Base-by-base conservation (phyloP, 371 early-diverging fungal genomes). In the Mortierella sp. region DNA sequence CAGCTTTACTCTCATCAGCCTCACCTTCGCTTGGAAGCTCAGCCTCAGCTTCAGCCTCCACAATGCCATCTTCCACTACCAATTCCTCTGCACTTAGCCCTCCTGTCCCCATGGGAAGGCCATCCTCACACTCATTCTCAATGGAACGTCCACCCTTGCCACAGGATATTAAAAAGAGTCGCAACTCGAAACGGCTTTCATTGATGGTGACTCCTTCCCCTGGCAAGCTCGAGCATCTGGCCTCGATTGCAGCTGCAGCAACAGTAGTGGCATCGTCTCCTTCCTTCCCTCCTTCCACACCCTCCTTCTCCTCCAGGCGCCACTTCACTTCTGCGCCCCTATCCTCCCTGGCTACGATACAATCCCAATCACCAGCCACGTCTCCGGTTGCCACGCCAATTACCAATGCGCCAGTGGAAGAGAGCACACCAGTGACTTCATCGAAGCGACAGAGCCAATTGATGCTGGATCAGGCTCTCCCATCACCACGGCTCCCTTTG, bases 181-280 rank as follows among this genome's bases (percentile, higher is more conserved):
- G 34, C 34, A 34, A 34, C 34, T 61, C 74, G n/a, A 80, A 80
- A 62, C 61, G 69, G 41, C 55, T 80, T 23, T 80, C 80, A 13
- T 64, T 80, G 8, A 41, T 80, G 7, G 80, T 80, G 3, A 67
- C 80, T 43, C 72, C 79, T 48, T 63, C 72, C 26, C 67, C 68
- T 34, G 64, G 72, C 39, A 65, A 67, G 42, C 42, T 63, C n/a
- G 61, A 62, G 50, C 42, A 60, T n/a, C 26, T 67, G 18, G 61
- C 64, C 18, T 49, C 79, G 46, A 61, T 56, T 28, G 62, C 65
- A 13, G 55, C 63, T 19, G 47, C 53, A 28, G 38, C 53, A 38
- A 30, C 50, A 30, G 31, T 59, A 19, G 58, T 10, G 7, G 34
- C 34, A 34, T 34, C 34, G 34, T 34, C 34, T 10, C 34, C 34